Evolutionary conservation across 2,329 filamentous ascomycete genomes (phyloP), one percentile per base, ranked within the genome.

Genomic region (Fusarium sp.): DNA sequence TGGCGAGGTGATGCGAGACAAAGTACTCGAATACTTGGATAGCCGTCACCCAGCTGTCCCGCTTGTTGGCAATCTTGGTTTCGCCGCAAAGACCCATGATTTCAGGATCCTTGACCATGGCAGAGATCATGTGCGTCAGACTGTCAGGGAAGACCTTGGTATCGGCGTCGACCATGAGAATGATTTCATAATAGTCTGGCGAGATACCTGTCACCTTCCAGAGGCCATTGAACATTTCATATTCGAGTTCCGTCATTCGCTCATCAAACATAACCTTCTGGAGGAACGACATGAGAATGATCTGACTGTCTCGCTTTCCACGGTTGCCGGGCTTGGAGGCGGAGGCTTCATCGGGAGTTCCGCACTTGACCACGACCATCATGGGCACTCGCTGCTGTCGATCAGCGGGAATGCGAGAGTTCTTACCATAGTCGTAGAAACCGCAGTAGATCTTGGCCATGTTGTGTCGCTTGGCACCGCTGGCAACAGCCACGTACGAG

Each of bases 251-350:
- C 15, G 96, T 99, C 95, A 99, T 99, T 61, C 95, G 91, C 79
- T 99, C 96, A 75, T 99, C 95, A 72, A 99, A 99, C 95, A 99
- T 99, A 74, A 99, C 95, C 81, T 99, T 99, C 75, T 99, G 95
- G 69, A 99, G 81, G 84, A 99, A 99, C 6, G 93, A 97, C 95
- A 99, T 99, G 67, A 99, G 85, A 70, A 99, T 95, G 73, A 99
- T 97, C 77, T 99, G 95, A 81, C 92, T 97, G 83, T 99, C 95
- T 75, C 95, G 92, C 84, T 99, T 99, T 78, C 95, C 96, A 79
- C 95, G 88, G 79, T 99, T 99, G 70, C 95, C 95, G 11, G 96
- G 92, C 79, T 99, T 99, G 54, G 90, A 84, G 70, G 90, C 90
- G 36, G 78, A 82, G 29, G 87, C 85, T 79, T 99, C 95, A 52